Base-by-base conservation (phyloP, 2,329 filamentous ascomycete genomes). In the Penicillium sp. region DNA sequence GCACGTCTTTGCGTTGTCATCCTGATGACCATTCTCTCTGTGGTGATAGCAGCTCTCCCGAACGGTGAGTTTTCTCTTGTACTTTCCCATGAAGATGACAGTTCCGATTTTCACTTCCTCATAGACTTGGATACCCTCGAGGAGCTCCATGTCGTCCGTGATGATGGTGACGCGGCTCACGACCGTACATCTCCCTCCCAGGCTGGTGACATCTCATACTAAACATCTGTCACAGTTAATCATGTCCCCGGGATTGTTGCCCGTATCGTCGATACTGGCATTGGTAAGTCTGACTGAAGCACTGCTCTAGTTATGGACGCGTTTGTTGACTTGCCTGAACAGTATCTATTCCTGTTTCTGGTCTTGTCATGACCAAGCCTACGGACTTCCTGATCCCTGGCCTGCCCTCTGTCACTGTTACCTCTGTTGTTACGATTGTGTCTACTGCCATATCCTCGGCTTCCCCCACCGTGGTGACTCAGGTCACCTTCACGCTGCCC, bases 11-110 rank as follows among this genome's bases (percentile, higher is more conserved):
- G 63, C 50, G 34, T 55, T 16, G 28, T 61, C 15, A 36, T 67
- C 23, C 50, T 62, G 15, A 13, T 67, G 26, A 53, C 58, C 52
- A 42, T 64, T 36, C 56, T 62, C 56, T 45, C 61, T n/a, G 43
- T 66, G 42, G 54, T 54, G 31, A 41, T 49, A 49, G 49, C 60
- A 9, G 52, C 53, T 26, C 26, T 52, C 34, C 50, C 54, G 42
- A 36, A 42, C 16, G 57, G 66, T 68, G 60, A 63, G 62, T 57
- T 51, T 6, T 23, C 21, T 29, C 9, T 18, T 24, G 16, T 12
- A n/a, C 13, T 21, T 29, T 8, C 16, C 3, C 24, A 18, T 16
- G 21, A 5, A 12, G 21, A 2, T 16, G 8, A 3, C 4, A 18
- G 13, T 21, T 15, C 42, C 45, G n/a, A 26, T 13, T 29, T 12